A percentile compares a stretch with the other conserved stretches of the same genome.
Conservation (phyloP, 345 rosid species). For the Melastoma malabathricum region DNA sequence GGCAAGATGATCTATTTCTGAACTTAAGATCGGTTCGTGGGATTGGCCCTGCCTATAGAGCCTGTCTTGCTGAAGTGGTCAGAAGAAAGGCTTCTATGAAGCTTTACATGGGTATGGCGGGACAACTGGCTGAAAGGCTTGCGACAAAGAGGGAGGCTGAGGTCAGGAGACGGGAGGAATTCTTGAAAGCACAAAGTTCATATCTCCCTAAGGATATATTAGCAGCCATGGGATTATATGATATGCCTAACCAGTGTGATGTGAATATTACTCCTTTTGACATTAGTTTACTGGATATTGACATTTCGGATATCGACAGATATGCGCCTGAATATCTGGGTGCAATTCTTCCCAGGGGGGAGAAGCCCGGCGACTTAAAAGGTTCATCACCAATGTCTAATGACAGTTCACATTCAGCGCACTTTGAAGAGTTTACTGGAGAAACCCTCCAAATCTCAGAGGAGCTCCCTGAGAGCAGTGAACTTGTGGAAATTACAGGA, state of each 20-base stretch:
- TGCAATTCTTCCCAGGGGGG: conserved; percentile 34
- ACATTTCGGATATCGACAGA: conserved; percentile 57
- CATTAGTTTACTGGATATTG: conserved; percentile 60
- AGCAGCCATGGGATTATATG: conserved; percentile 77
- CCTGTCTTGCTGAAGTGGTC: conserved; percentile 90
- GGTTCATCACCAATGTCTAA: conserved; percentile 49
- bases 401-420: conserved; percentile 50
- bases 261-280: conserved; percentile 87
- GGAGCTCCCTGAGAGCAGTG: conserved; percentile 52
- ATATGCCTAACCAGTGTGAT: conserved; percentile 85
- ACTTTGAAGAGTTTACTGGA: conserved; percentile 13
- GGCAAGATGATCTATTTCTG: conserved; percentile 60
- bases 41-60: conserved; percentile 86
- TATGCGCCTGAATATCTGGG: conserved; percentile 77
- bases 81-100: conserved; percentile 91
- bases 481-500: conserved; percentile 75
- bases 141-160: conserved; percentile 79
- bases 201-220: conserved; percentile 70
- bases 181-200: conserved; percentile 48
- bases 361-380: conserved; percentile 40
- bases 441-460: conserved; percentile 27
- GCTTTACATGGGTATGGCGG: conserved; percentile 98
- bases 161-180: conserved; percentile 84
- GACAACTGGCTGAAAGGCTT: conserved; percentile 89
- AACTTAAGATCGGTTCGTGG: conserved; percentile 63